Percentiles rank a stretch among this genome's conserved stretches.
Evolutionary conservation across 768 basidiomycete genomes (phyloP).

Genomic region (Boletus patriciae): DNA sequence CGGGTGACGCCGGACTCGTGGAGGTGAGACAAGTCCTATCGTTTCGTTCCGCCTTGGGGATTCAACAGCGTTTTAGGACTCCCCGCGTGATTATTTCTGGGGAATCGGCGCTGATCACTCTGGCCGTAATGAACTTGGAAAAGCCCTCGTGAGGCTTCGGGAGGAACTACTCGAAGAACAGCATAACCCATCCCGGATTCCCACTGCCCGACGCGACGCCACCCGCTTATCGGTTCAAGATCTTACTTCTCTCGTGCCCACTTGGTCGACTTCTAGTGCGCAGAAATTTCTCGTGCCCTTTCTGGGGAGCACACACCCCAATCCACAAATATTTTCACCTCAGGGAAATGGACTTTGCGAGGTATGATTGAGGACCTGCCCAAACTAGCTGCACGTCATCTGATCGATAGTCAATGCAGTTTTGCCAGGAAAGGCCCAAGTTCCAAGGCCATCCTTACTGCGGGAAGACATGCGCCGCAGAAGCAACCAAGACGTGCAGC

Average conservation of each 20-base stretch:
- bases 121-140: constrained; percentile 75
- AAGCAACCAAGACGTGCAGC: constrained; percentile 38
- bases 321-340: constrained; percentile 3
- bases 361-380: constrained; percentile 17
- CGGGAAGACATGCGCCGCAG: constrained; percentile 60
- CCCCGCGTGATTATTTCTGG: constrained; percentile 79
- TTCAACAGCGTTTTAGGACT: constrained; percentile 44
- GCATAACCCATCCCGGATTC: constrained; percentile 26
- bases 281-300: constrained; percentile 8
- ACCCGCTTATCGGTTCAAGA: constrained; percentile 35
- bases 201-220: constrained; percentile 27
- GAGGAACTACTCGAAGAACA: constrained; percentile 46
- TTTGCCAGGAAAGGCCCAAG: constrained; percentile 60
- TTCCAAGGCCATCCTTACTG: constrained; percentile 60
- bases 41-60: neutral
- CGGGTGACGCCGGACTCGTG: constrained; percentile 64
- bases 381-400: neutral
- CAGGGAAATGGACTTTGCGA: constrained; percentile 29
- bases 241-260: constrained; percentile 25
- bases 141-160: constrained; percentile 63
- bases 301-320: neutral
- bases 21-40: constrained; percentile 48
- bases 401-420: constrained; percentile 33
- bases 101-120: constrained; percentile 65
- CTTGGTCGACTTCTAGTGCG: constrained; percentile 2